phyloP scores from a whole-genome alignment of 176 grass and related monocot species.

The Coix lacrymajobi region DNA sequence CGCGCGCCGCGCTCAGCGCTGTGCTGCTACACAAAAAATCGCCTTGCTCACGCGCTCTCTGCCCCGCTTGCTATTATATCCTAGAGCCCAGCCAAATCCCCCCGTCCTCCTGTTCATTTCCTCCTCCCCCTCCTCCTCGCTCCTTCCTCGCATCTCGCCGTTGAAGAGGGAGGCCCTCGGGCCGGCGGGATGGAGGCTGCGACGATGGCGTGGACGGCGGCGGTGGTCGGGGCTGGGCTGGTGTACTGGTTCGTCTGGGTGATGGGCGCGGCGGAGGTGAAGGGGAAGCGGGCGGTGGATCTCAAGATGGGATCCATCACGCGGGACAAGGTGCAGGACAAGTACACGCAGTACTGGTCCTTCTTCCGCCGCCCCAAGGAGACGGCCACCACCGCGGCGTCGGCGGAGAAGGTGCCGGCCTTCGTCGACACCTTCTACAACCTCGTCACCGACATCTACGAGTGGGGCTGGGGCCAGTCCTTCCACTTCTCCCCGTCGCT shows the following conservation, averaged over 20 bases:
- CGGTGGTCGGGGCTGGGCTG: slow-evolving; percentile 27
- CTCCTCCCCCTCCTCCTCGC: background rate
- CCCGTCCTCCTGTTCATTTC: background rate
- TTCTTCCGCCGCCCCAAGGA: slow-evolving; percentile 93
- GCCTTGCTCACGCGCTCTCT: background rate
- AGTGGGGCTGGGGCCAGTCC: slow-evolving; percentile 98
- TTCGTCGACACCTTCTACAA: slow-evolving; percentile 99
- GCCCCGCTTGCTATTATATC: slow-evolving; percentile 12
- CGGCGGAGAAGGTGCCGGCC: slow-evolving; percentile 70
- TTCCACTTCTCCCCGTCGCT: slow-evolving; percentile 97
- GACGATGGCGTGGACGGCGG: slow-evolving; percentile 79
- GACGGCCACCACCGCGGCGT: slow-evolving; percentile 49
- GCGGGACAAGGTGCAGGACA: slow-evolving; percentile 77
- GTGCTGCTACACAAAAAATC: background rate
- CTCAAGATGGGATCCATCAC: slow-evolving; percentile 96
- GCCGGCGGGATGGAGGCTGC: slow-evolving; percentile 53
- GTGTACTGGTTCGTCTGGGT: slow-evolving; percentile 99
- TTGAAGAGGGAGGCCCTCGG: background rate
- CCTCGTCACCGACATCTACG: slow-evolving; percentile 98
- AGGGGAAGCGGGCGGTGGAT: slow-evolving; percentile 95
- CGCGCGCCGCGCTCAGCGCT: background rate
- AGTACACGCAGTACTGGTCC: slow-evolving; percentile 99
- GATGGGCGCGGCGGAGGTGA: slow-evolving; percentile 96
- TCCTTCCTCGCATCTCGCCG: background rate
- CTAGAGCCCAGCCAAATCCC: slow-evolving; percentile 6